These are phyloP conservation scores for Pochonia chlamydosporia DNA, from an alignment of 2,329 filamentous ascomycete genomes.

Conservation along the genomic window DNA sequence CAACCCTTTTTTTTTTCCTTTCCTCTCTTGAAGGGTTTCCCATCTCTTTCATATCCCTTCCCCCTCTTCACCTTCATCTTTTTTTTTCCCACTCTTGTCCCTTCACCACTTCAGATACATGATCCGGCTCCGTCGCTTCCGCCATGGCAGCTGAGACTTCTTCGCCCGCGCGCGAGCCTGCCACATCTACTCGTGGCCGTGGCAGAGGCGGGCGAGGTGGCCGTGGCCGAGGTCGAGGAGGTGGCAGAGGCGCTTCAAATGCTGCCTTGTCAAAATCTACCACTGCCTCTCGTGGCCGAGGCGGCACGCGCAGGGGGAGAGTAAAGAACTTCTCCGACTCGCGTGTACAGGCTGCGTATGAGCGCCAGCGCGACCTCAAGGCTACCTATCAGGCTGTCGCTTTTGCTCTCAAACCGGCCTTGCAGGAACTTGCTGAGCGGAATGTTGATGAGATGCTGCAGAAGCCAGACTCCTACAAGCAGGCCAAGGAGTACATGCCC, in stretches of 20 bases:
- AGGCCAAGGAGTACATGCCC: constrained; percentile 45
- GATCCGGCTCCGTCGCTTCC: constrained; percentile 18
- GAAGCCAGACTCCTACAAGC: constrained; percentile 46
- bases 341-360: constrained; percentile 51
- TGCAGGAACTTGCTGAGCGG: constrained; percentile 60
- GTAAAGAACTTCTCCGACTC: constrained; percentile 51
- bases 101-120: constrained; percentile 19
- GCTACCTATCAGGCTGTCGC: constrained; percentile 58
- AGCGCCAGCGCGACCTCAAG: constrained; percentile 62
- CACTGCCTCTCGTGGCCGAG: constrained; percentile 30
- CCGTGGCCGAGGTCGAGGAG: constrained; percentile 16
- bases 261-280: constrained; percentile 26
- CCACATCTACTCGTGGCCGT: constrained; percentile 25
- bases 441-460: constrained; percentile 51
- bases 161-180: constrained; percentile 29
- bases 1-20: neutral
- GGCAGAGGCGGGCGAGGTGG: constrained; percentile 20
- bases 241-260: constrained; percentile 22
- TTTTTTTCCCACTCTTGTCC: neutral
- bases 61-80: neutral
- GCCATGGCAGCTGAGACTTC: constrained; percentile 33
- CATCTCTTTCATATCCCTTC: neutral
- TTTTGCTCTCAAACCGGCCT: constrained; percentile 55
- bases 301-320: constrained; percentile 40
- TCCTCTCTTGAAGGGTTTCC: too few species aligned